Base-by-base conservation (phyloP, 495 filamentous ascomycete genomes). In the Tricharina praecox region DNA sequence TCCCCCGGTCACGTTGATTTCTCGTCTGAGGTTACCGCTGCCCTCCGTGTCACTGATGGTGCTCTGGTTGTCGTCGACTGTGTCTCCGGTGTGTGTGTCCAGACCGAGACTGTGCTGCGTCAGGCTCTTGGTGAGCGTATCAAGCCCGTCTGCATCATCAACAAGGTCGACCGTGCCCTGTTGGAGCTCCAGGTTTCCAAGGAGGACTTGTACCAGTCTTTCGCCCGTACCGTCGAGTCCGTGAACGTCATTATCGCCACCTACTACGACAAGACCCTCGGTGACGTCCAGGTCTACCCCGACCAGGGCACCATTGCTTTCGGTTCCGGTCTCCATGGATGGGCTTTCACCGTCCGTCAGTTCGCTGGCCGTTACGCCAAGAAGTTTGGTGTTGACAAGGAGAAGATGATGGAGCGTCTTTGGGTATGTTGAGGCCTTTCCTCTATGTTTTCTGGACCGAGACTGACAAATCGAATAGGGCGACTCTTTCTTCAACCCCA, bases 1-100 rank as follows among this genome's bases (percentile, higher is more conserved):
- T 99, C 90, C 23, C 90, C 90, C 52, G 90, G 90, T 73, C 90
- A 99, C 86, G 90, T 99, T 68, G 90, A 99, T 72, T 99, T 99
- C 81, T 99, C 90, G 19, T 99, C 90, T 53, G 90, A 99, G 68
- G 90, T 99, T 64, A 99, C 90, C 62, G 90, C 90, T 66, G 90
- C 90, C 63, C 87, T 99, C 61, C 90, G 90, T 82, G 90, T 99
- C 70, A 99, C 90, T 58, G 90, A 99, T 63, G 90, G 90, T 81
- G 90, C 90, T 55, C 81, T 99, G 52, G 90, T 99, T 64, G 90
- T 99, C 65, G 90, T 99, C 73, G 90, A 99, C 71, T 95, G 88
- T 70, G 81, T 99, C 61, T 90, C 93, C 67, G 90, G 90, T 81
- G 92, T 96, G 59, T 99, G 83, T 66, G 90, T 99, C 68, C 90